These are phyloP conservation scores for Schizophyllum commune DNA, from an alignment of 1,284 basidiomycete species.

Conservation along the genomic window DNA sequence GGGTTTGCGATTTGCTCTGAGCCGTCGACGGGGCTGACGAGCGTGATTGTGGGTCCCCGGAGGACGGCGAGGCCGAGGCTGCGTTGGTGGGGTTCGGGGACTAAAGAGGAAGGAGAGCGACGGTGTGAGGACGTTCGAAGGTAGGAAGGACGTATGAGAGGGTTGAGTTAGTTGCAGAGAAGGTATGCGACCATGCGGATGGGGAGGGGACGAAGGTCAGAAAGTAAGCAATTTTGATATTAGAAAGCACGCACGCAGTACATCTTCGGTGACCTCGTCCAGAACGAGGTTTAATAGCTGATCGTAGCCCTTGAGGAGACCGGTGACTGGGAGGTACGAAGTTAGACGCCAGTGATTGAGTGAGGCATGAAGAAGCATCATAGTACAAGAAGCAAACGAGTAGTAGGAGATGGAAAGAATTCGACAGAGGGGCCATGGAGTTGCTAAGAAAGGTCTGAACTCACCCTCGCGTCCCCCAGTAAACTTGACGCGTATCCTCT, in stretches of 20 bases:
- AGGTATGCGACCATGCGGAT: not conserved
- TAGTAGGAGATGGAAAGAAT: no score
- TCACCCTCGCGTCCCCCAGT: slow-evolving; percentile 92
- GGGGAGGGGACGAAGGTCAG: not conserved
- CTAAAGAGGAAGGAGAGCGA: slow-evolving; percentile 25
- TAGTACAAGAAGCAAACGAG: no score
- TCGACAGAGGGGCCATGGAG: no score
- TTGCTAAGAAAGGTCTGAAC: no score
- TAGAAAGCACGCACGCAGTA: slow-evolving; percentile 45
- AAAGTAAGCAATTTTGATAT: not conserved
- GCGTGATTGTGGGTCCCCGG: slow-evolving; percentile 86
- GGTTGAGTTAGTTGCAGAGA: slow-evolving; percentile 5
- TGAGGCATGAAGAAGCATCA: no score
- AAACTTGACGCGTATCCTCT: slow-evolving; percentile 92
- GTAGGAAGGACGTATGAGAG: no score
- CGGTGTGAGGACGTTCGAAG: no score
- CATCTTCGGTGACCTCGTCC: slow-evolving; percentile 78
- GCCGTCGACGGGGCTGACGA: slow-evolving; percentile 90
- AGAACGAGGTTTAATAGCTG: slow-evolving; percentile 94
- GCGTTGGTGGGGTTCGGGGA: slow-evolving; percentile 60
- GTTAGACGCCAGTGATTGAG: not conserved
- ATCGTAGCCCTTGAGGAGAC: slow-evolving; percentile 92
- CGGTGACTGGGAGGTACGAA: slow-evolving; percentile 57
- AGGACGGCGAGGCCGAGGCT: slow-evolving; percentile 80
- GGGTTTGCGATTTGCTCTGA: slow-evolving; percentile 87